Evolutionary conservation across 225 moss, liverwort and hornwort genomes (phyloP).

Genomic region (Sphagnum tenellum): DNA sequence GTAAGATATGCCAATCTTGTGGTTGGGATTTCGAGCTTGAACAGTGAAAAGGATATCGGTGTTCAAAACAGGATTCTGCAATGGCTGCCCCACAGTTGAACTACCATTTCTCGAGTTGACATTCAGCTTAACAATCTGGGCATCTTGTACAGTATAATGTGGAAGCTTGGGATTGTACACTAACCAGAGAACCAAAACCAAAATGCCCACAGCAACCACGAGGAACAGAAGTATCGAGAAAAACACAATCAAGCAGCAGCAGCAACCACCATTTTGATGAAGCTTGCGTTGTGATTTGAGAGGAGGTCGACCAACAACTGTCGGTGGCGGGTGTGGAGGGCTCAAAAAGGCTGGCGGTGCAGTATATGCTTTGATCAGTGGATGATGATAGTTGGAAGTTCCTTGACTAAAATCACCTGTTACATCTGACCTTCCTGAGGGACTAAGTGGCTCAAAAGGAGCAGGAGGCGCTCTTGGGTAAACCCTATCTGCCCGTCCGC

Average conservation of each 20-base stretch:
- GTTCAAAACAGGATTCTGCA: constrained; percentile 23
- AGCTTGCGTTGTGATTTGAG: constrained; percentile 2
- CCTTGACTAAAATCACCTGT: constrained; percentile 33
- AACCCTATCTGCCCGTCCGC: constrained; percentile 26
- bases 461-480: constrained; percentile 25
- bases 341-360: constrained; percentile 27
- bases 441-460: constrained; percentile 34
- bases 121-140: constrained; percentile 31
- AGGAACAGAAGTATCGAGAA: constrained; percentile 26
- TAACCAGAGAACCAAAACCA: constrained; percentile 35
- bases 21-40: constrained; percentile 26
- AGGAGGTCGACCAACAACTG: constrained; percentile 41
- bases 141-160: constrained; percentile 37
- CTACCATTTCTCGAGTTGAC: constrained; percentile 23
- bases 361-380: constrained; percentile 38
- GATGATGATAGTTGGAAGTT: constrained; percentile 10
- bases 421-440: constrained; percentile 38
- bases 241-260: constrained; percentile 13
- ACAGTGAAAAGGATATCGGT: constrained; percentile 31
- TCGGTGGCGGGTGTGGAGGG: constrained; percentile 36
- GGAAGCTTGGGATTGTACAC: constrained; percentile 35
- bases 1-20: constrained; percentile 39
- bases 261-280: constrained; percentile 14
- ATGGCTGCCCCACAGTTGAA: constrained; percentile 6
- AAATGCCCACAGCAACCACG: constrained; percentile 26